A percentile compares a stretch with the other conserved stretches of the same genome.
These are phyloP conservation scores for Aspergillus coremiiformis DNA, from an alignment of 495 filamentous ascomycete species.

Conservation along the genomic window DNA sequence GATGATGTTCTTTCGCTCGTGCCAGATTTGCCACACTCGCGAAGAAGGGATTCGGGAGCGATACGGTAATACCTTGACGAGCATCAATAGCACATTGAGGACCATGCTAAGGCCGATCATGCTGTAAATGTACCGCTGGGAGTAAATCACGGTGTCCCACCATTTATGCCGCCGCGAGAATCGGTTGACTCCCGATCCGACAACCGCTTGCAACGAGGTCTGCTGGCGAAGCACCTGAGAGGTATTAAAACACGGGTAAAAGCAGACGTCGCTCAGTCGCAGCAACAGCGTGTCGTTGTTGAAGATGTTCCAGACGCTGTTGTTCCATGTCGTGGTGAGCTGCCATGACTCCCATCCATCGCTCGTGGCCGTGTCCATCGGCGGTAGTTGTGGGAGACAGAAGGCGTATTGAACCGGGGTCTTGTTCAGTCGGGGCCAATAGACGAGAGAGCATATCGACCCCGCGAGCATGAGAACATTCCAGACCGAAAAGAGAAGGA, in stretches of 20 bases:
- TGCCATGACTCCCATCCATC: conserved; percentile 25
- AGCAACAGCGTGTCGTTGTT: conserved; percentile 17
- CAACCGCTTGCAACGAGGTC: conserved; percentile 12
- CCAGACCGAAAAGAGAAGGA: conserved; percentile 26
- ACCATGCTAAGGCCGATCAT: conserved; percentile 21
- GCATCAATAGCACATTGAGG: conserved; percentile 21
- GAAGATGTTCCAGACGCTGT: conserved; percentile 26
- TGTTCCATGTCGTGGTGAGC: conserved; percentile 24
- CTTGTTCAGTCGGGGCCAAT: conserved; percentile 11
- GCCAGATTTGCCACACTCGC: conserved; percentile 21
- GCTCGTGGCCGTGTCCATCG: conserved; percentile 14
- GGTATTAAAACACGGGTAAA: conserved; percentile 30
- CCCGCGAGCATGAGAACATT: conserved; percentile 29
- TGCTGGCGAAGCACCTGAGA: conserved; percentile 22
- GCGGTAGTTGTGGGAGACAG: conserved; percentile 24
- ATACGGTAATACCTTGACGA: conserved; percentile 22
- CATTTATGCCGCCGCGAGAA: conserved; percentile 5
- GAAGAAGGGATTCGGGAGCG: conserved; percentile 22
- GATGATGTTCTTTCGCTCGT: conserved; percentile 16
- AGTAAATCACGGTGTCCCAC: conserved; percentile 21
- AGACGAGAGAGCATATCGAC: conserved; percentile 23
- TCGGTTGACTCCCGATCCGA: conserved; percentile 3
- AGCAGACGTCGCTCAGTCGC: conserved; percentile 22
- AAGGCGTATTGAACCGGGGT: conserved; percentile 27
- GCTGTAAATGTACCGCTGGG: conserved; percentile 29